Base-by-base conservation (phyloP, 495 filamentous ascomycete genomes). In the Hypoxylon crocopeplum region DNA sequence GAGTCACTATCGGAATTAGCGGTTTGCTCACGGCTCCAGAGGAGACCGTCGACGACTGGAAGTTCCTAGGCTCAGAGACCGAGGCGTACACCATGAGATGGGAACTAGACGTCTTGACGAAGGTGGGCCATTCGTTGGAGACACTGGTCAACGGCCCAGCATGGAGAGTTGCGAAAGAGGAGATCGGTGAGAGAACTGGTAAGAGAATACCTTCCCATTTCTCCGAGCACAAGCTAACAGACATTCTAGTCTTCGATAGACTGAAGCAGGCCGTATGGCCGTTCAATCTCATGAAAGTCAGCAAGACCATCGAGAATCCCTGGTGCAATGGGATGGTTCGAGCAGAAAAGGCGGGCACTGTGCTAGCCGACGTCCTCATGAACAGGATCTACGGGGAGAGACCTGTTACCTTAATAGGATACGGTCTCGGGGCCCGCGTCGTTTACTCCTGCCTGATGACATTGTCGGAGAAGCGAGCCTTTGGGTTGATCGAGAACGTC, bases 301-400 rank as follows among this genome's bases (percentile, higher is more conserved):
- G 88, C 48, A 82, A 88, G 25, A 76, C 97, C 19, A 83, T 96
- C 24, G 94, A 97, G 64, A 96, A 96, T 71, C 91, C 91, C 0
- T 98, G 96, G 81, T 89, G 81, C 48, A 80, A 94, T 25, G 91
- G 87, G 7, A 93, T 90, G 70, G 78, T 85, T 22, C 82, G 92
- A 41, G 86, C 90, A 16, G 92, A 97, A 64, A 98, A 97, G 74
- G 88, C 91, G 0, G 94, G 94, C 0, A 74, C 83, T 27, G 85
- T 91, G 10, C 83, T 98, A 0, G 93, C 93, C 3, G 93, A 98
- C 69, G 86, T 91, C 11, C 74, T 98, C 42, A 89, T 94, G 59
- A 93, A 89, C 73, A 91, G 88, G 61, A 86, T 87, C 1, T 93
- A 95, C 64, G 94, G 94, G 11, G 91, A 97, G 70, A 82, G 94